Evolutionary conservation across 768 basidiomycete species (phyloP).

Genomic region (Collybia mongolica): DNA sequence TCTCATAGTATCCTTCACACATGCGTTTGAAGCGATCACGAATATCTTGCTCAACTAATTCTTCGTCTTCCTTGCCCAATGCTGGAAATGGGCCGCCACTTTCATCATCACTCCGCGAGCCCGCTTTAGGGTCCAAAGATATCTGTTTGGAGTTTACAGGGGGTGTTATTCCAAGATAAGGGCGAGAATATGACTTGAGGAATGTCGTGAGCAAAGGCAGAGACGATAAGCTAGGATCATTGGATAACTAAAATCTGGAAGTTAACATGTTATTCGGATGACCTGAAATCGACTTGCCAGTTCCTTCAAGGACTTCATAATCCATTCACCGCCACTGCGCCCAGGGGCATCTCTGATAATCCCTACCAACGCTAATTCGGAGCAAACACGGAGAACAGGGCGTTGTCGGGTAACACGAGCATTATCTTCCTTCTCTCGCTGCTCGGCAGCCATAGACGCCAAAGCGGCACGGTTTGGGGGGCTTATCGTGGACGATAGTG

Average conservation of each 20-base stretch:
- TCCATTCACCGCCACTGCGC: conserved; percentile 80
- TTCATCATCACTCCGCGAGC: conserved; percentile 27
- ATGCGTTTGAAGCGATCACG: conserved; percentile 88
- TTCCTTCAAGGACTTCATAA: conserved; percentile 85
- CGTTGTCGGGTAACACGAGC: conserved; percentile 79
- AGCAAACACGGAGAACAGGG: conserved; percentile 81
- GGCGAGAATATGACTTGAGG: conserved; percentile 86
- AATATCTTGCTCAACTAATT: conserved; percentile 81
- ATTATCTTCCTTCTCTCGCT: conserved; percentile 90
- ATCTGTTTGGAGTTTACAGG: conserved; percentile 57
- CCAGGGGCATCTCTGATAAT: conserved; percentile 72
- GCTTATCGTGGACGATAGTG: conserved; percentile 55
- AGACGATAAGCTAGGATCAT: conserved; percentile 83
- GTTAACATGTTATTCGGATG: conserved; percentile 6
- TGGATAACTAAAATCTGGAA: conserved; percentile 61
- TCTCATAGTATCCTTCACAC: conserved; percentile 93
- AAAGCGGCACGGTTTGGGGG: conserved; percentile 59
- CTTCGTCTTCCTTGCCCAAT: conserved; percentile 54
- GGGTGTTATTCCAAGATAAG: conserved; percentile 80
- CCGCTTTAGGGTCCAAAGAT: conserved; percentile 50
- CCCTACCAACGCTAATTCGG: conserved; percentile 88
- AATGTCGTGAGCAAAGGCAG: conserved; percentile 90
- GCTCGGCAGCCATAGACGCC: conserved; percentile 63
- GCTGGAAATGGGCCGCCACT: conserved; percentile 37
- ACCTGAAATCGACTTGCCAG: conserved; percentile 52